These are phyloP conservation scores for Anthracocystis walkeri DNA, from an alignment of 1,284 basidiomycete genomes.

Conservation along the genomic window DNA sequence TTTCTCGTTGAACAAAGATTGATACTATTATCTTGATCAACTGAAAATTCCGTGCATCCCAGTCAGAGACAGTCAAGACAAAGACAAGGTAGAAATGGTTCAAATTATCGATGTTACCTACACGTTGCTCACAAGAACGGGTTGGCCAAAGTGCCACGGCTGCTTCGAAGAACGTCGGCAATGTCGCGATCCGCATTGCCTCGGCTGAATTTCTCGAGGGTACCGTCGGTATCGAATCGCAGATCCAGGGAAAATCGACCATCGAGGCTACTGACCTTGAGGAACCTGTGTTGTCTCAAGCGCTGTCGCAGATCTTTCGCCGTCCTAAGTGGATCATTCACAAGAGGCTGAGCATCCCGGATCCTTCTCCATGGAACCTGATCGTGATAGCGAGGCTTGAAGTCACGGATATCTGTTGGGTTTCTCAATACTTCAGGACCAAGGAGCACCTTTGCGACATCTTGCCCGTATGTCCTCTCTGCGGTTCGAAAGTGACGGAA, in stretches of 20 bases:
- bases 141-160: background rate
- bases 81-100: no score
- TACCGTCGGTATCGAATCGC: background rate
- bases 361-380: background rate
- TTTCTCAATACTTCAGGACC: background rate
- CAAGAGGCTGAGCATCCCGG: background rate
- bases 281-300: background rate
- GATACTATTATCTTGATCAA: no score
- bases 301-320: background rate
- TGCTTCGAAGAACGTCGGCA: background rate
- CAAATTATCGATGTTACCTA: no score
- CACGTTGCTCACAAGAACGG: background rate
- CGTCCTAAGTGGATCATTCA: background rate
- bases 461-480: background rate
- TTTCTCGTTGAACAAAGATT: no score
- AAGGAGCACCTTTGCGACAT: background rate
- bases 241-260: background rate
- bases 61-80: no score
- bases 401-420: background rate
- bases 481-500: background rate
- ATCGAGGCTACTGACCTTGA: constrained; percentile 3
- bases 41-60: no score
- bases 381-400: background rate
- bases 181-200: background rate
- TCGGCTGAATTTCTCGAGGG: background rate